Evolutionary conservation across 495 filamentous ascomycete genomes (phyloP).

Genomic region (Aspergillus taichungensis): DNA sequence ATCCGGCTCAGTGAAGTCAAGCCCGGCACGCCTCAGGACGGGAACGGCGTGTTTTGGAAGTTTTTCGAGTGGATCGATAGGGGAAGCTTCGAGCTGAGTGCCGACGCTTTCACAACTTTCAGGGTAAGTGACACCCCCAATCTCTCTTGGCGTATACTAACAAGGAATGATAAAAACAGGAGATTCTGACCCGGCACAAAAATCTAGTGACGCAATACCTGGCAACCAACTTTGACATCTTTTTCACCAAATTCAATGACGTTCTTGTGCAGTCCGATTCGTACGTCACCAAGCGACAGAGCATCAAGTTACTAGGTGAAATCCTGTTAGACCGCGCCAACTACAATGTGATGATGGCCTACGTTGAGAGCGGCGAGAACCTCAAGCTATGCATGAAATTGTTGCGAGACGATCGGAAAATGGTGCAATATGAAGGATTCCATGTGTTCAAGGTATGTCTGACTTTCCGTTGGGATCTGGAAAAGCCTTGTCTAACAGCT

Average conservation of each 20-base stretch:
- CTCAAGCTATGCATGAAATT: conserved; percentile 98
- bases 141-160: neutral
- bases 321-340: conserved; percentile 90
- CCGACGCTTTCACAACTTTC: conserved; percentile 96
- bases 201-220: conserved; percentile 78
- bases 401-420: conserved; percentile 85
- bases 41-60: conserved; percentile 86
- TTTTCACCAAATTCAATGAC: conserved; percentile 84
- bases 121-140: conserved; percentile 47
- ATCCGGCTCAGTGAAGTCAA: conserved; percentile 56
- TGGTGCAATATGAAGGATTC: conserved; percentile 99
- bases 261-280: conserved; percentile 84
- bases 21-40: conserved; percentile 54
- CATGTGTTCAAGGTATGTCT: conserved; percentile 86
- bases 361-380: conserved; percentile 90
- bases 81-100: conserved; percentile 90
- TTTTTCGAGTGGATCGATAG: conserved; percentile 97
- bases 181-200: conserved; percentile 92
- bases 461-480: neutral
- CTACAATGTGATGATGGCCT: conserved; percentile 95
- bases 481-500: conserved; percentile 14
- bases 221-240: conserved; percentile 75
- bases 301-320: conserved; percentile 93
- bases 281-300: conserved; percentile 97
- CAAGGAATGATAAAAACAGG: conserved; percentile 39